Evolutionary conservation across 352 stramenopile genomes (phyloP), one percentile per base, ranked within the genome.

Genomic region (Phytopythium delawarense): DNA sequence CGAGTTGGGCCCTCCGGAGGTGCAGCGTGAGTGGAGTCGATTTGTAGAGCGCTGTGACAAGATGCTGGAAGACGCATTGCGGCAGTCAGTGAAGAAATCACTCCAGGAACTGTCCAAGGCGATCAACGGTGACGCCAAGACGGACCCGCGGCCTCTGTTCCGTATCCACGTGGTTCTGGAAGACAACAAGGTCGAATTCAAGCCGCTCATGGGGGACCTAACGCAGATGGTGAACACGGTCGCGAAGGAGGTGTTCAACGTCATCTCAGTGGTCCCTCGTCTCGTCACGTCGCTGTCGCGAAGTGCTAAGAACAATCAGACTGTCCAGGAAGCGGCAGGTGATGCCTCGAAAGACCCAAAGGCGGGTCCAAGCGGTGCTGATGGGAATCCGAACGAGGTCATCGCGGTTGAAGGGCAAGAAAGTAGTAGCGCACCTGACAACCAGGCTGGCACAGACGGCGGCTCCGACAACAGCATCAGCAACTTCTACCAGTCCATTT

Each of bases 181-280:
- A 75, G 88, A 97, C 58, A 96, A 79, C 57, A 89, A 88, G 52
- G 91, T 98, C 21, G 92, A 97, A 66, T 98, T 98, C 68, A 89
- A 91, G 49, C 96, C 96, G 7, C 89, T 95, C 44, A 98, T 98
- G 88, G 81, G 94, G 4, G 90, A 98, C 58, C 74, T 98, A 1
- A 98, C 91, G 1, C 91, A 98, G 60, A 97, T 96, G 75, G 91
- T 98, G 16, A 98, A 98, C 70, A 93, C 78, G 11, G 88, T 98
- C 8, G 89, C 91, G 3, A 98, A 98, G 68, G 89, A 98, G 62
- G 87, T 98, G n/a, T 98, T 98, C 66, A 95, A 87, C 37, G 87
- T 94, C 21, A 94, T 98, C 56, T 95, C 79, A 12, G 89, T 97
- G 12, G 90, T 98, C 6, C 92, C 92, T 8, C 79, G 94, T 1